Conservation (phyloP, 352 stramenopile species). For the Globisporangium abappressorium region DNA sequence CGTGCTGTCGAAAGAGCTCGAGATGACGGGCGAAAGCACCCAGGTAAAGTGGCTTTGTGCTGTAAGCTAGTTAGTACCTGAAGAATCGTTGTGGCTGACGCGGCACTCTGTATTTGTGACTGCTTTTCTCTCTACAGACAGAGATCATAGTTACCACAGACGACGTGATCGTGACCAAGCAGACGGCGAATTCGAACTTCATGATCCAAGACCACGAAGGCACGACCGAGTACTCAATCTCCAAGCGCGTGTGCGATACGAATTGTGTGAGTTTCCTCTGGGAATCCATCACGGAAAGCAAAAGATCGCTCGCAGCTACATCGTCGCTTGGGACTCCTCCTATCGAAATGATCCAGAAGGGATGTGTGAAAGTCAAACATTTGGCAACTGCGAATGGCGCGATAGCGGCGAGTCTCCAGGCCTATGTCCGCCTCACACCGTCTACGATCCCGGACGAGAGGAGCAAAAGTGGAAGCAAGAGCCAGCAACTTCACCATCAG, state of each 20-base stretch:
- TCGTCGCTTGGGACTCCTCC: background rate
- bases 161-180: slow-evolving; percentile 16
- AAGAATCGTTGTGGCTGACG: too few species aligned
- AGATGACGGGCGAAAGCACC: slow-evolving; percentile 11
- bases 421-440: slow-evolving; percentile 29
- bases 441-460: slow-evolving; percentile 8
- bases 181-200: background rate
- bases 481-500: background rate
- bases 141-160: slow-evolving; percentile 19
- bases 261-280: slow-evolving; percentile 21
- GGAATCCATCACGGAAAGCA: slow-evolving; percentile 5
- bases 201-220: background rate
- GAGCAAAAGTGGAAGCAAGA: background rate
- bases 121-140: background rate
- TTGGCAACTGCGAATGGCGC: background rate
- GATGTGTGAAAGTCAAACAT: slow-evolving; percentile 3
- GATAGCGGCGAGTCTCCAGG: slow-evolving; percentile 12
- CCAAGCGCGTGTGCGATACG: slow-evolving; percentile 24
- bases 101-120: slow-evolving; percentile 12
- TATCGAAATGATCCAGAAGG: slow-evolving; percentile 9
- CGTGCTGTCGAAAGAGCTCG: slow-evolving; percentile 26
- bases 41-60: background rate
- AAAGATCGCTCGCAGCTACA: background rate
- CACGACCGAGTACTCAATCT: slow-evolving; percentile 18
- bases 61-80: background rate